These are phyloP conservation scores for Radiomyces spectabilis DNA, from an alignment of 192 early-diverging fungal genomes.

Conservation along the genomic window DNA sequence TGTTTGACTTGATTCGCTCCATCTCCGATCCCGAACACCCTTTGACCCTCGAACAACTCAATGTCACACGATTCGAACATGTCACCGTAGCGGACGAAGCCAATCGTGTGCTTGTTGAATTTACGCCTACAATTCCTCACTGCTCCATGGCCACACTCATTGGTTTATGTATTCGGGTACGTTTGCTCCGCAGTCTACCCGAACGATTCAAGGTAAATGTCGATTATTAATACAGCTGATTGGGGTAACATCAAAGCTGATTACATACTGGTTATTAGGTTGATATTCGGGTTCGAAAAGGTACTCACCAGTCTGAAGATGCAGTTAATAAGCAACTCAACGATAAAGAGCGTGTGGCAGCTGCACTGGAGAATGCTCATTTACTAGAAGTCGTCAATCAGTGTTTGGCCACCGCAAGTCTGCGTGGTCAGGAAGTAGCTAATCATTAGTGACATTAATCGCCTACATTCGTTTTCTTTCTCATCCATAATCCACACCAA, in stretches of 20 bases:
- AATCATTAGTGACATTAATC: no score
- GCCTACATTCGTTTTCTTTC: no score
- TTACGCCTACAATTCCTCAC: conserved; percentile 97
- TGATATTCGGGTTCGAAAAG: conserved; percentile 83
- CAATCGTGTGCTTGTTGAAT: conserved; percentile 70
- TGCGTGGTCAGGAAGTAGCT: conserved; percentile 16
- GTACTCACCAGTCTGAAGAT: conserved; percentile 92
- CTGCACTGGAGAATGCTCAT: conserved; percentile 92
- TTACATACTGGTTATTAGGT: conserved; percentile 35
- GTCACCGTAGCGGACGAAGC: conserved; percentile 68
- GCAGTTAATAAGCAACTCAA: conserved; percentile 98
- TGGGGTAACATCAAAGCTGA: no score
- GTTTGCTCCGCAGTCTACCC: conserved; percentile 79
- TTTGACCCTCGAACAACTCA: conserved; percentile 93
- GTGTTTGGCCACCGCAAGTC: conserved; percentile 58
- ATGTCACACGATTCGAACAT: conserved; percentile 84
- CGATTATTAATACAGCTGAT: no score
- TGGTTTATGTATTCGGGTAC: conserved; percentile 93
- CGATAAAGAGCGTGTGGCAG: conserved; percentile 98
- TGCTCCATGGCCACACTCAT: conserved; percentile 99
- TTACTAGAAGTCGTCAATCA: conserved; percentile 94
- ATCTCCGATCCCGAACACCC: conserved; percentile 99
- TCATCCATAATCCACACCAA: no score
- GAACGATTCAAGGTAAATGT: conserved; percentile 87
- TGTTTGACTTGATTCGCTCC: conserved; percentile 92